Evolutionary conservation across 176 grass and related monocot species (phyloP).

Genomic region (Poa pratensis): DNA sequence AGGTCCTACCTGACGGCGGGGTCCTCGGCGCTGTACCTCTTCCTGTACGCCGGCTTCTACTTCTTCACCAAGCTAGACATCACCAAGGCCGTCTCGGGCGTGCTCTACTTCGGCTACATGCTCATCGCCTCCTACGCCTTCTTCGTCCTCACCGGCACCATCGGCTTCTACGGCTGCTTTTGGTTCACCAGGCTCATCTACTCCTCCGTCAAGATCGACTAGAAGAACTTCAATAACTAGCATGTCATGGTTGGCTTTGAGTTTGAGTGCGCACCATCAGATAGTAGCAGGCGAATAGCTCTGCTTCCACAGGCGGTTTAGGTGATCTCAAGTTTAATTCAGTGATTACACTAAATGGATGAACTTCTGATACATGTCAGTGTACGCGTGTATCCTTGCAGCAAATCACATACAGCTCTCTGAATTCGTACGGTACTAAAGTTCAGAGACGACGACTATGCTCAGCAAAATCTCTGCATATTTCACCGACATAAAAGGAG

Average conservation of each 20-base stretch:
- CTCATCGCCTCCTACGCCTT: constrained; percentile 87
- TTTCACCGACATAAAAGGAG: not conserved
- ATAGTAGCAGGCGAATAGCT: not conserved
- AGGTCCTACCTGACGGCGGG: constrained; percentile 86
- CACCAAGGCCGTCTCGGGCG: constrained; percentile 73
- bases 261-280: not conserved
- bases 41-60: constrained; percentile 77
- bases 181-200: constrained; percentile 90
- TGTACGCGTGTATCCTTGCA: not conserved
- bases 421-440: not conserved
- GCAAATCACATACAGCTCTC: not conserved
- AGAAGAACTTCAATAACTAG: constrained; percentile 8
- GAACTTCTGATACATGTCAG: not conserved
- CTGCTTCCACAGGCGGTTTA: not conserved
- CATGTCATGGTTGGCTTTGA: not conserved
- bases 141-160: constrained; percentile 82
- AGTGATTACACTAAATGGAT: not conserved
- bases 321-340: not conserved
- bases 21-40: constrained; percentile 85
- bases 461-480: not conserved
- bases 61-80: constrained; percentile 96
- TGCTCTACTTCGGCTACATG: constrained; percentile 93
- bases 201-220: constrained; percentile 92
- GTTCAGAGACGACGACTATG: not conserved
- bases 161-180: constrained; percentile 88